phyloP scores from a whole-genome alignment of 1,284 basidiomycete genomes.

The Irpex lacteus region DNA sequence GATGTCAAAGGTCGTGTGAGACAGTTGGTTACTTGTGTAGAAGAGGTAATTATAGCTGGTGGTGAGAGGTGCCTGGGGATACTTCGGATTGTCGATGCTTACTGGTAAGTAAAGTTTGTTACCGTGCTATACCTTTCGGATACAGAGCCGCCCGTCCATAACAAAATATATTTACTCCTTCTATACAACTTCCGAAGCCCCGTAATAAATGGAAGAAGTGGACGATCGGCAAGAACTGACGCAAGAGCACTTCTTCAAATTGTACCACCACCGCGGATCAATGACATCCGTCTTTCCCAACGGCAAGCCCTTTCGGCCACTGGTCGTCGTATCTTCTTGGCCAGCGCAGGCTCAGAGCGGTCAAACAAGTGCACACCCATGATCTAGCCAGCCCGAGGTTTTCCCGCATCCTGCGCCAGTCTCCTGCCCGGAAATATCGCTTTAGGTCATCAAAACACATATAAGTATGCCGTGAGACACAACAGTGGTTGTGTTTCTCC shows the following conservation, averaged over 20 bases:
- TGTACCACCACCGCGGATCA: neutral
- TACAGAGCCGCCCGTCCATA: neutral
- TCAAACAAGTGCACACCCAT: neutral
- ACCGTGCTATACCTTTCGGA: neutral
- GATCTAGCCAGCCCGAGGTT: conserved; percentile 19
- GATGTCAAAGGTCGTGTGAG: neutral
- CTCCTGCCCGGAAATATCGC: conserved; percentile 1
- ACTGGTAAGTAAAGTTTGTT: neutral
- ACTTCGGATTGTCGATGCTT: neutral
- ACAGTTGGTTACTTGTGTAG: neutral
- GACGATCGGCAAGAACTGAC: neutral
- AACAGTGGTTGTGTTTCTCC: neutral
- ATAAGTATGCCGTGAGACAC: conserved; percentile 3
- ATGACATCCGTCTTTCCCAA: conserved; percentile 2
- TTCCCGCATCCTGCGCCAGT: conserved; percentile 16
- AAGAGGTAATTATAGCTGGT: neutral
- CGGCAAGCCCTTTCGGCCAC: conserved; percentile 9
- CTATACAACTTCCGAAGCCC: too few species aligned
- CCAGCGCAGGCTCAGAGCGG: neutral
- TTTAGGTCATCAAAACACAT: conserved; percentile 1
- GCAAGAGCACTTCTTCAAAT: neutral
- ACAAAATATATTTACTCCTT: neutral
- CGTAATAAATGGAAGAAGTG: neutral
- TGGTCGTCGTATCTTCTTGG: conserved; percentile 1
- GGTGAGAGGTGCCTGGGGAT: neutral